Evolutionary conservation across 768 basidiomycete genomes (phyloP), one percentile per base, ranked within the genome.

Genomic region (Termitomyces sp.): DNA sequence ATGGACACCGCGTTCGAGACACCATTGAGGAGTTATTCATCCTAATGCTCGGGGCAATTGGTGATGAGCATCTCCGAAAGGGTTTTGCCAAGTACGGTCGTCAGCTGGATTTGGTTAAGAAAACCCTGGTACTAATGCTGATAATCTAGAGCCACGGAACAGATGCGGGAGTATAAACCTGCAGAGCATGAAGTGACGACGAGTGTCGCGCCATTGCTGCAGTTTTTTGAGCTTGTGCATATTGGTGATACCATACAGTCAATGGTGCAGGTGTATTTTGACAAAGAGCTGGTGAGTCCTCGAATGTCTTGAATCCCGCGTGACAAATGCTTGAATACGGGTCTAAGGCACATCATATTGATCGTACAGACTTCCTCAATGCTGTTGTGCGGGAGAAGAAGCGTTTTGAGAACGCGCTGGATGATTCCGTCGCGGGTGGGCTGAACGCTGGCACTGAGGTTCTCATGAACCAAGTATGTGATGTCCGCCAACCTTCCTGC

Each of bases 251-350:
- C 92, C 16, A 98, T 98, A 45, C 93, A 96, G 72, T 92, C 88
- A 18, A 98, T 98, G 86, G 85, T 97, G 6, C 94, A 99, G 64
- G 97, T 98, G 2, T 99, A 95, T 70, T 99, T 96, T 67, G 97
- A 98, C 68, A 95, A 95, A 66, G 96, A 97, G 65, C 75, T 98
- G 73, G 92, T 90, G 60, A 26, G 86, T 68, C 8, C 58, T 46
- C 18, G n/a, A 53, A 18, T 22, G 4, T 44, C 51, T 16, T 28
- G 20, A 24, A 46, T 45, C 6, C 46, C 59, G 47, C 39, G 20
- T 55, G 28, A 46, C n/a, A 29, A 49, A 31, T 24, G 44, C 51
- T 24, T 36, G n/a, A 44, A 29, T 16, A 44, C 3, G 3, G 24
- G 18, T 31, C 20, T 4, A 55, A 93, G 92, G 85, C 89, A 0